Evolutionary conservation across 108 stramenopile genomes (phyloP).

Genomic region (Nitzschia sp.): DNA sequence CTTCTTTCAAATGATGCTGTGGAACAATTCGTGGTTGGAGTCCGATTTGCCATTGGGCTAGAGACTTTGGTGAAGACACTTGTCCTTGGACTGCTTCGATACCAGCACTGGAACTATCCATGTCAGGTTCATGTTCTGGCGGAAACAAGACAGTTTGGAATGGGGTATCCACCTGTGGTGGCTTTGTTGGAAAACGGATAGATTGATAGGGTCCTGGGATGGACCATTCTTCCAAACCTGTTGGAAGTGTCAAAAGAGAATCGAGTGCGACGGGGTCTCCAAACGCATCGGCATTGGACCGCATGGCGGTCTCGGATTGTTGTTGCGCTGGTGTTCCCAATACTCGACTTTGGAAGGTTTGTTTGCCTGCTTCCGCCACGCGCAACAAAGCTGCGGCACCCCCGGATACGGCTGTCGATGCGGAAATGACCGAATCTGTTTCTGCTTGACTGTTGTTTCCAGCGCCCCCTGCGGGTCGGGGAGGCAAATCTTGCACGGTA

Average conservation of each 20-base stretch:
- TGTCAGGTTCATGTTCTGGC: neutral
- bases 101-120: conserved; percentile 16
- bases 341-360: conserved; percentile 29
- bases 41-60: conserved; percentile 1
- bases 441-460: neutral
- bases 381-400: conserved; percentile 30
- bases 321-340: conserved; percentile 8
- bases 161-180: conserved; percentile 1
- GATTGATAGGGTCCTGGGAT: conserved; percentile 58
- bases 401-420: conserved; percentile 11
- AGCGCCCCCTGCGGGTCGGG: neutral
- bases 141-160: conserved; percentile 20
- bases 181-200: conserved; percentile 43
- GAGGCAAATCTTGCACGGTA: conserved; percentile 27
- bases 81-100: conserved; percentile 33
- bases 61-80: neutral
- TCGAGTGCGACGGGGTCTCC: conserved; percentile 21
- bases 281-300: neutral
- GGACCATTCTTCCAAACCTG: conserved; percentile 68
- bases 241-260: conserved; percentile 41
- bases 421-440: conserved; percentile 8
- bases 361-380: conserved; percentile 41
- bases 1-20: neutral
- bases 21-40: conserved; percentile 11
- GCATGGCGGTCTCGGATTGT: neutral